Evolutionary conservation across 1,139 yeast genomes (phyloP), one percentile per base, ranked within the genome.

Genomic region (Magnusiomyces magnusii): DNA sequence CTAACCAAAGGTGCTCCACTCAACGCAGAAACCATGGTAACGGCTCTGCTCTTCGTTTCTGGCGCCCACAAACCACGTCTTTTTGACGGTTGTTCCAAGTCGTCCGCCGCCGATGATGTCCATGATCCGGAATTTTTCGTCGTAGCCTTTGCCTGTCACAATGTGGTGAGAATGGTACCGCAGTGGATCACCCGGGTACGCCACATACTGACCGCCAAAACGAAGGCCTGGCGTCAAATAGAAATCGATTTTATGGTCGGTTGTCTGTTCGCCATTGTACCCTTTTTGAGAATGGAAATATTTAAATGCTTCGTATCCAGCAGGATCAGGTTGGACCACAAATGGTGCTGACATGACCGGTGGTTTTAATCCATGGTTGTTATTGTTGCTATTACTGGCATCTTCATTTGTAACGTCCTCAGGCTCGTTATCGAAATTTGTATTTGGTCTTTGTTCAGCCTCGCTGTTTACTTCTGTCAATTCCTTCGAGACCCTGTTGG

Each of bases 111-210:
- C 85, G 0, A 90, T 83, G 36, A 91, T 70, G 58, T 83, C 84
- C 59, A 80, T 67, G 42, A 85, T 64, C 3, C 78, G 78, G 57
- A 87, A 75, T 65, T 80, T 78, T 62, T 82, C 81, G 47, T 79
- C 75, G 62, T 78, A 77, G 36, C 77, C 80, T 1, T 76, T 68
- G 0, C 84, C 79, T 57, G 83, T 82, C 1, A 89, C 87, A 7
- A 89, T 85, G 62, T 85, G 79, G 71, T 92, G 97, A 1, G 97
- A 87, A 71, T 93, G 99, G 68, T 83, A 93, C 56, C 95, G 73
- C 60, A 93, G 75, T 1, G 98, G 96, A 69, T 93, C 99, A 0
- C 97, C 98, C 0, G 98, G 98, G 66, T 93, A 93, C 1, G 93
- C 91, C 57, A 93, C 81, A 67, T 84, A 90, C 60, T 85, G 84